Evolutionary conservation across 192 early-diverging fungal species (phyloP), one percentile per base, ranked within the genome.

Genomic region (Kickxella alabastrina): DNA sequence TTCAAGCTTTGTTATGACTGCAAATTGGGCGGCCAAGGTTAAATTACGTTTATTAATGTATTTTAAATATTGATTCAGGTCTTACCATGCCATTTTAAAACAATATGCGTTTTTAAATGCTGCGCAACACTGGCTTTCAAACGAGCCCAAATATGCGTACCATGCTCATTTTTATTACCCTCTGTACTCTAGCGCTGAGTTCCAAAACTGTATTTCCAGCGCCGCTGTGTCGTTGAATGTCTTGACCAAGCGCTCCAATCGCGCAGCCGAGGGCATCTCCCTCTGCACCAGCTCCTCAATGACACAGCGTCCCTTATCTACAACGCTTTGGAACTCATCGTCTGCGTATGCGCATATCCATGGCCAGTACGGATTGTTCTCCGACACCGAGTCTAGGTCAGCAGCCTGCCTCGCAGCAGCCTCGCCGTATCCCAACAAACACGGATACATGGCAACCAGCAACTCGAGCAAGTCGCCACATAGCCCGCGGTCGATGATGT

Each of bases 371-470:
- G 83, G 83, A 68, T 93, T 93, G 6, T 78, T 85, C 46, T 85
- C 80, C 43, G 53, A 59, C 44, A 86, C 82, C 0, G 88, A 90
- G 22, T 55, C 53, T 34, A 84, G 83, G 49, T 88, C 82, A 39
- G 80, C 82, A 25, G 74, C 79, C 10, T 90, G 64, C 10, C 77
- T 67, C 7, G 59, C 12, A 4, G 86, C 88, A 40, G 91, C 89
- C 41, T 87, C 83, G 29, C 88, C 89, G 56, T 93, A 93, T 14
- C 91, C 91, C 17, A 93, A 58, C 22, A 90, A 57, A 52, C 91
- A 93, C 6, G 91, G 87, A 3, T 87, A 86, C 54, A 93, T 80
- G n/a, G 91, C 91, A 12, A 83, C 79, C 27, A 82, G 79, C 40
- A 93, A 72, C 49, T 93, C 91, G 1, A 93, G 51, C 31, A 81